Conservation (phyloP, 2,329 filamentous ascomycete genomes). For the Neoscytalidium dimidiatum region DNA sequence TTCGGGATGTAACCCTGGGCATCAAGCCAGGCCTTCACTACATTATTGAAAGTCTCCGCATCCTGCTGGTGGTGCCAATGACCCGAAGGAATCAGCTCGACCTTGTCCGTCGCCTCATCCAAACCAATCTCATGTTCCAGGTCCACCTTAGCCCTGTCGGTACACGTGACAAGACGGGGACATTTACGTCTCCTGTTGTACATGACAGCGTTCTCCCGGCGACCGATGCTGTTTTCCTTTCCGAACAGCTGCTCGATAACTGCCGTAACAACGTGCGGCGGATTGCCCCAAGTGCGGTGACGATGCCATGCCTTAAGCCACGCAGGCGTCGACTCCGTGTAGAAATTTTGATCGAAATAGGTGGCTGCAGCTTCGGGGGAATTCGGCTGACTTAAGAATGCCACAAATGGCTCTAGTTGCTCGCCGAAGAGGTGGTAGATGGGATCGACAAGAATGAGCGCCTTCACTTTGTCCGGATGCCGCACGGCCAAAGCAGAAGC, state of each 20-base stretch:
- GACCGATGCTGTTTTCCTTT: conserved; percentile 16
- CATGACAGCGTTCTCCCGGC: conserved; percentile 20
- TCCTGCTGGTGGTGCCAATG: conserved; percentile 26
- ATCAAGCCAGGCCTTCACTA: conserved; percentile 24
- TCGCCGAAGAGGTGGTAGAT: conserved; percentile 20
- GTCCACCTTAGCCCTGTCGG: conserved; percentile 20
- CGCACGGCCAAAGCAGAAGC: conserved; percentile 22
- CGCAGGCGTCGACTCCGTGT: conserved; percentile 16
- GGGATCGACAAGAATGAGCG: conserved; percentile 24
- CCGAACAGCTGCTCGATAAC: conserved; percentile 18
- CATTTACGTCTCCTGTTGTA: conserved; percentile 21
- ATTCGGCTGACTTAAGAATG: not conserved
- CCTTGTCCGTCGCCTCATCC: conserved; percentile 20
- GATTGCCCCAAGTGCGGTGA: conserved; percentile 20
- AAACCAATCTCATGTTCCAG: conserved; percentile 23
- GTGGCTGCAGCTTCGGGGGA: not conserved
- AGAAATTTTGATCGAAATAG: not conserved
- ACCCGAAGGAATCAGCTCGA: conserved; percentile 21
- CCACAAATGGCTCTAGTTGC: conserved; percentile 14
- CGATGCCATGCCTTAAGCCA: conserved; percentile 27
- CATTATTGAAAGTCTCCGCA: conserved; percentile 24
- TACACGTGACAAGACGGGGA: conserved; percentile 23
- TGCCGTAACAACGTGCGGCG: conserved; percentile 21
- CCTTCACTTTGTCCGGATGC: conserved; percentile 23
- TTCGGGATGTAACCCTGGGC: not conserved